phyloP scores from a whole-genome alignment of 1,284 basidiomycete genomes.

The Rhodotorula glutinis region DNA sequence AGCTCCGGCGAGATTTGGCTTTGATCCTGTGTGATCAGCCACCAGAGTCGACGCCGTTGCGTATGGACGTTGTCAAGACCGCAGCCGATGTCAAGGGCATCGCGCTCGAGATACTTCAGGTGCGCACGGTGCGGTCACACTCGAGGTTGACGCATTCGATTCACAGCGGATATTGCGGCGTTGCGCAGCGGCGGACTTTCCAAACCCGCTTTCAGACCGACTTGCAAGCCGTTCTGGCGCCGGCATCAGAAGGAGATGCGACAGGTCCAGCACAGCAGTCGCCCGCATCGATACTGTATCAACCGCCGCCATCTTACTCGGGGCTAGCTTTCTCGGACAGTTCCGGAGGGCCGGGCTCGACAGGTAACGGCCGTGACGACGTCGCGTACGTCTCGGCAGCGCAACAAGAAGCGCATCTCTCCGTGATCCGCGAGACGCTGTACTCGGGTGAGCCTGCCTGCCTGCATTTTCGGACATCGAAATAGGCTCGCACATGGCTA shows the following conservation, averaged over 20 bases:
- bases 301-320: slow-evolving; percentile 15
- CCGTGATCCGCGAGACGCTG: slow-evolving; percentile 70
- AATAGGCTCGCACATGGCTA: too few relatives aligned
- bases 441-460: slow-evolving; percentile 55
- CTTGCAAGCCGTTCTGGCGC: slow-evolving; percentile 69
- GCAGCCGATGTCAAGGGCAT: slow-evolving; percentile 29
- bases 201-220: slow-evolving; percentile 69
- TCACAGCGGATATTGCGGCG: slow-evolving; percentile 51
- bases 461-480: too few relatives aligned
- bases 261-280: too few relatives aligned
- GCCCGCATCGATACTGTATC: background rate
- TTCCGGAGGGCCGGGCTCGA: too few relatives aligned
- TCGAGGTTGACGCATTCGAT: too few relatives aligned
- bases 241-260: too few relatives aligned
- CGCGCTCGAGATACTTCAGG: slow-evolving; percentile 30
- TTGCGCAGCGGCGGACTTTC: slow-evolving; percentile 70
- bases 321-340: background rate
- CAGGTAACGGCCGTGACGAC: too few relatives aligned
- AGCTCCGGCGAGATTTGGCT: slow-evolving; percentile 72
- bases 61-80: slow-evolving; percentile 15
- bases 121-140: slow-evolving; percentile 18
- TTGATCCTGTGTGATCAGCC: slow-evolving; percentile 66
- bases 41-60: slow-evolving; percentile 45
- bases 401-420: slow-evolving; percentile 13
- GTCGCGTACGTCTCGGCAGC: too few relatives aligned